Conservation (phyloP, 768 basidiomycete species). For the Panaeolus papilionaceus region DNA sequence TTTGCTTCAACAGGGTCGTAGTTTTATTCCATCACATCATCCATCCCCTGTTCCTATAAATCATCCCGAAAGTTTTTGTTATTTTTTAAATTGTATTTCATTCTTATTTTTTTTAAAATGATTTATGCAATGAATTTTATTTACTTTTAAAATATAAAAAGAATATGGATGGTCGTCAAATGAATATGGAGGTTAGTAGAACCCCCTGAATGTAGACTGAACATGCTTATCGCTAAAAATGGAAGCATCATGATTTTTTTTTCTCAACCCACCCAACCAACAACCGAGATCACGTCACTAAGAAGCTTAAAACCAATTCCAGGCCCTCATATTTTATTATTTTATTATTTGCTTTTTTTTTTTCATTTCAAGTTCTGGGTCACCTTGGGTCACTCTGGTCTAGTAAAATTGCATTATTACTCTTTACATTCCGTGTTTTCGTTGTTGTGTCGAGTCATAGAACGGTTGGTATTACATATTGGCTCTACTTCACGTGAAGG, state of each 20-base stretch:
- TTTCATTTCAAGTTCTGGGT: background rate
- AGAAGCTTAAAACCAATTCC: conserved; percentile 29
- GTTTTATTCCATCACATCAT: conserved; percentile 23
- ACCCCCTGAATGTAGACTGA: conserved; percentile 14
- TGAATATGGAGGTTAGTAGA: background rate
- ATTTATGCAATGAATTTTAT: background rate
- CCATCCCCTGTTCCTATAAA: conserved; percentile 13
- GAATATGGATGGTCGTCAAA: background rate
- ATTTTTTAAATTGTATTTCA: conserved; percentile 8
- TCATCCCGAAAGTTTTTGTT: background rate
- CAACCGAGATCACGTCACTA: conserved; percentile 44
- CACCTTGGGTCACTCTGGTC: too few relatives aligned
- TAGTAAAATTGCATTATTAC: background rate
- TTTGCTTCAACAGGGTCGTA: conserved; percentile 39
- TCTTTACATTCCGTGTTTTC: background rate
- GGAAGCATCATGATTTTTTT: conserved; percentile 38
- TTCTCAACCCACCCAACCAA: conserved; percentile 26
- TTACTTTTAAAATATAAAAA: background rate
- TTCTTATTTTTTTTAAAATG: background rate
- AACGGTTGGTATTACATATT: background rate
- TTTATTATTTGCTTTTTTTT: background rate
- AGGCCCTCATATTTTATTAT: conserved; percentile 12
- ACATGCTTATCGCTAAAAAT: conserved; percentile 32
- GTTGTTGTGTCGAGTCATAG: background rate
- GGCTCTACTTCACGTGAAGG: background rate